These are phyloP conservation scores for Penicillium longicatenatum DNA, from an alignment of 495 filamentous ascomycete genomes.

Conservation along the genomic window DNA sequence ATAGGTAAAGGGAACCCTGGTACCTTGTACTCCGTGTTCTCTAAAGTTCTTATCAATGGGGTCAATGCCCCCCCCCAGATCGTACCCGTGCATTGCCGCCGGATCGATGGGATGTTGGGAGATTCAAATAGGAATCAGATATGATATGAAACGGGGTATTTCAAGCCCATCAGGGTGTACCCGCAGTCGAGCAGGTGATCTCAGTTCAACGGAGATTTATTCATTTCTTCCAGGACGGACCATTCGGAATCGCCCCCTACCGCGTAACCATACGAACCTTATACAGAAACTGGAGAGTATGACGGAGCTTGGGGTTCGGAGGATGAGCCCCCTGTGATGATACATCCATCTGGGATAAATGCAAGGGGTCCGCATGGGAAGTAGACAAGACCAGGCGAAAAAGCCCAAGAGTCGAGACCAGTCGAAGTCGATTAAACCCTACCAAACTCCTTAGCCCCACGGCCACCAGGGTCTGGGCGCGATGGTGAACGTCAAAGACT, in stretches of 20 bases:
- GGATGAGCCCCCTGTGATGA: constrained; percentile 13
- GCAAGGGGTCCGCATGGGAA: constrained; percentile 22
- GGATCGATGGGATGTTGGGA: not conserved
- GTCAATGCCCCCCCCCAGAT: constrained; percentile 2
- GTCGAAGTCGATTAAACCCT: constrained; percentile 4
- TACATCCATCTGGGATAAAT: constrained; percentile 24
- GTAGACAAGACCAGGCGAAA: not conserved
- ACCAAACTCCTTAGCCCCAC: constrained; percentile 5
- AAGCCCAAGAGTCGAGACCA: not conserved
- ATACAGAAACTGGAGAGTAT: constrained; percentile 17
- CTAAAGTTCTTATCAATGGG: constrained; percentile 5
- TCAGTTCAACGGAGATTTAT: constrained; percentile 18
- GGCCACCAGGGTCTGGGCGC: constrained; percentile 14
- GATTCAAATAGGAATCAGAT: not conserved
- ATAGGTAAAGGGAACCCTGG: not conserved
- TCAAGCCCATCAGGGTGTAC: too few relatives aligned
- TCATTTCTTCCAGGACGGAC: constrained; percentile 19
- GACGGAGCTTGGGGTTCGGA: constrained; percentile 17
- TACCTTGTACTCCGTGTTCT: constrained; percentile 1
- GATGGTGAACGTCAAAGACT: constrained; percentile 31
- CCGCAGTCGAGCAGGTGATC: not conserved
- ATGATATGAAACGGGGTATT: too few relatives aligned
- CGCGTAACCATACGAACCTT: constrained; percentile 22
- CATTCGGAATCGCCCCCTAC: constrained; percentile 27
- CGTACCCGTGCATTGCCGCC: not conserved